Conservation (phyloP, 2,329 filamentous ascomycete genomes). For the Colletotrichum acutatum region DNA sequence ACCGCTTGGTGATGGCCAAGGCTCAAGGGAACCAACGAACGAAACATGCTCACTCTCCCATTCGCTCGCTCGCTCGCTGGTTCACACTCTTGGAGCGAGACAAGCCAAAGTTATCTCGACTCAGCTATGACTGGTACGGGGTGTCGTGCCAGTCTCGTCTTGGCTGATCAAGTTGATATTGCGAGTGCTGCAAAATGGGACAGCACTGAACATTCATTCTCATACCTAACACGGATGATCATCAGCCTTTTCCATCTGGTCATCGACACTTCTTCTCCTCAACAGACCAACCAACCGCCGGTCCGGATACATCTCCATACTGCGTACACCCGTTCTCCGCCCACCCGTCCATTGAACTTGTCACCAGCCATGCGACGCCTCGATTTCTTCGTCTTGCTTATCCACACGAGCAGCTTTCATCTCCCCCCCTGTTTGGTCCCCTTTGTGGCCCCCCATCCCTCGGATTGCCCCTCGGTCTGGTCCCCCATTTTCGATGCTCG, state of each 20-base stretch:
- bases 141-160: background rate
- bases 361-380: background rate
- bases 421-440: background rate
- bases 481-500: background rate
- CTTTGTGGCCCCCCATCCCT: background rate
- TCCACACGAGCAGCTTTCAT: constrained; percentile 1
- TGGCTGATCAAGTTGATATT: background rate
- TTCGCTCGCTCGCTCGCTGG: background rate
- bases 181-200: background rate
- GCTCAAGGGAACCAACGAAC: background rate
- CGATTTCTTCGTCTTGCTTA: background rate
- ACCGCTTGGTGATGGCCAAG: background rate
- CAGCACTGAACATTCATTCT: no score
- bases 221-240: no score
- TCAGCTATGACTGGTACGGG: background rate
- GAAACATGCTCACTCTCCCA: background rate
- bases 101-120: background rate
- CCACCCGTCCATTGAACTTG: background rate
- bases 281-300: background rate
- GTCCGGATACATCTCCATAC: background rate
- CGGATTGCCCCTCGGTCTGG: background rate
- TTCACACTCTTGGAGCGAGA: background rate
- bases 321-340: background rate
- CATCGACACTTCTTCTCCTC: background rate
- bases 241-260: background rate